Evolutionary conservation across 192 early-diverging fungal genomes (phyloP), one percentile per base, ranked within the genome.

Genomic region (Entomortierella chlamydospora): DNA sequence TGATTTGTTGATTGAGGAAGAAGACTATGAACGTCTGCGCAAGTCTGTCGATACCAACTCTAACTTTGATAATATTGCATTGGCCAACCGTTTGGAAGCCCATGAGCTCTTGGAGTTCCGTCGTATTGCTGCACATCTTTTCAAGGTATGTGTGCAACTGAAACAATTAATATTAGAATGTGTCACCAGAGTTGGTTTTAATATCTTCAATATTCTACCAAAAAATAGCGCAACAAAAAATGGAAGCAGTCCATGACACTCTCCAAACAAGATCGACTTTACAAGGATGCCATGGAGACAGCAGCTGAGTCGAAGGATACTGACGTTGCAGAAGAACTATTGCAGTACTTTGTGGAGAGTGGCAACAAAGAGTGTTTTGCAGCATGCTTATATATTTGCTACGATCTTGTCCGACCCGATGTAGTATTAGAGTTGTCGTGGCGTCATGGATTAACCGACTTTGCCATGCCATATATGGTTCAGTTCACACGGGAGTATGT

Each of bases 251-350:
- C 96, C 26, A 92, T 99, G 76, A 87, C 90, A 17, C 83, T 99
- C 43, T 98, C 96, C n/a, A 98, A 99, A 87, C 92, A 98, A 85
- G 97, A 99, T 83, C 89, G 95, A 66, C 90, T 98, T 41, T 99
- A 91, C 87, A 97, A 98, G 88, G 98, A 99, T 71, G 97, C 97
- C 1, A 99, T 99, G 95, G 96, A 96, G 62, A 98, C 98, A 7
- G 98, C 96, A 9, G 93, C 94, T n/a, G 92, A 93, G 65, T 97
- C 96, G 15, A 88, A 87, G 42, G 94, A 91, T 68, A 86, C 90
- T 20, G 94, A 97, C 52, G 91, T 96, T 23, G 96, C 94, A 45
- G 96, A 99, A 74, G 97, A 99, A 71, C 83, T 99, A 60, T 82
- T 99, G 58, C 92, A 93, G 71, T 99, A 92, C 89, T 99, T 99